Evolutionary conservation across 2,329 filamentous ascomycete species (phyloP).

Genomic region (Aspergillus ruber): DNA sequence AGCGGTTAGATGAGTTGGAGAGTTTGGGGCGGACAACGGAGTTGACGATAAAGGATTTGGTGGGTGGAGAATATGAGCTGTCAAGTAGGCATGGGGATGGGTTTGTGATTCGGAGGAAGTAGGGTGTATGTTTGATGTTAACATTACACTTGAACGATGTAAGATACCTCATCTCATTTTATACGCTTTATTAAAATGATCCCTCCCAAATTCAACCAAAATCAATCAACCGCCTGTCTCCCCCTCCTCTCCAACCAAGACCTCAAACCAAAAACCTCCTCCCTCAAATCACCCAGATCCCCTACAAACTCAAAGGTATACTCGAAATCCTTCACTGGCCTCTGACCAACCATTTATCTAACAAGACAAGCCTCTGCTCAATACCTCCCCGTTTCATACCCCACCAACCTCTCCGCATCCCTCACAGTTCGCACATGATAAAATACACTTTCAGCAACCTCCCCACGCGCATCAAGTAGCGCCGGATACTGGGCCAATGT

Average conservation of each 20-base stretch:
- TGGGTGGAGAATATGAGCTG: too few relatives aligned
- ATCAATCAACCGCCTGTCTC: background rate
- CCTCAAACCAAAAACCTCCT: background rate
- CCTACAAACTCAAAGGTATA: background rate
- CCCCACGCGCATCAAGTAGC: conserved; percentile 5
- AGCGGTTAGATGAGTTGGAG: too few relatives aligned
- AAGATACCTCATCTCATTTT: too few relatives aligned
- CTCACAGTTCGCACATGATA: conserved; percentile 9
- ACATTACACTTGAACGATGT: too few relatives aligned
- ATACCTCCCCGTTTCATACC: conserved; percentile 12
- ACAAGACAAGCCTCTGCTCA: conserved; percentile 5
- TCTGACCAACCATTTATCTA: conserved; percentile 4
- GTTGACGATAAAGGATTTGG: too few relatives aligned
- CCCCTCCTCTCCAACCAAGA: background rate
- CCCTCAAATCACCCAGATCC: background rate
- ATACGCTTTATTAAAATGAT: too few relatives aligned
- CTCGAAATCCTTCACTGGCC: background rate
- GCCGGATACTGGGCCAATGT: conserved; percentile 16
- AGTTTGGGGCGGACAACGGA: too few relatives aligned
- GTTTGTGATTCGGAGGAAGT: too few relatives aligned
- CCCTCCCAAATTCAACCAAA: background rate
- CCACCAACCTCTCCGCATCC: conserved; percentile 9
- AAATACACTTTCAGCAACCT: conserved; percentile 10
- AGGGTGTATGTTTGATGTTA: too few relatives aligned
- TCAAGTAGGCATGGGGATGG: too few relatives aligned